These are phyloP conservation scores for Aristolochia californica DNA, from an alignment of 164 flowering plant species.

Conservation along the genomic window DNA sequence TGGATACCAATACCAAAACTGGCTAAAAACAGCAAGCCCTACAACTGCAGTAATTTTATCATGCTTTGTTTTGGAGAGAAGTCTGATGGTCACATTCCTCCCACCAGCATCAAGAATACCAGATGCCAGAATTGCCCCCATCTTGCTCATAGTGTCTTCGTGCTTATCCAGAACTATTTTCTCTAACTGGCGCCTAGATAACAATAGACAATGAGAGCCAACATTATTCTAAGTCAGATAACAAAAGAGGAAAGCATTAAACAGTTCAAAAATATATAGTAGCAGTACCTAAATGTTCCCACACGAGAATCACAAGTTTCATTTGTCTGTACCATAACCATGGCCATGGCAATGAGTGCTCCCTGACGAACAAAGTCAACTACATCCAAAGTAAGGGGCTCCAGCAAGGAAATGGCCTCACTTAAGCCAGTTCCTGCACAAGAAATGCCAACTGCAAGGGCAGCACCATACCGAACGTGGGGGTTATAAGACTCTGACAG, in stretches of 20 bases:
- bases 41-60: conserved; percentile 90
- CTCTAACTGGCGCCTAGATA: conserved; percentile 77
- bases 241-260: too few species aligned
- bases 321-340: conserved; percentile 95
- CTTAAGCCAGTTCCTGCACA: conserved; percentile 99
- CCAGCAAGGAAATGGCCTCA: conserved; percentile 94
- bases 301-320: conserved; percentile 98
- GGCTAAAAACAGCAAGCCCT: conserved; percentile 96
- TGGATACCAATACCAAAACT: conserved; percentile 99
- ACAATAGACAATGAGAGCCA: neutral
- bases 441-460: conserved; percentile 95
- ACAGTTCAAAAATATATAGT: neutral
- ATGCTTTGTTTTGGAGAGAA: conserved; percentile 90
- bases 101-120: conserved; percentile 99
- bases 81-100: conserved; percentile 85
- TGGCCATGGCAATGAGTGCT: conserved; percentile 98
- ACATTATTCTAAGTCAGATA: too few species aligned
- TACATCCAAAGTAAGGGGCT: conserved; percentile 95
- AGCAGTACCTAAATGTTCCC: conserved; percentile 73
- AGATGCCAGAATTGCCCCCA: conserved; percentile 98
- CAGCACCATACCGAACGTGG: conserved; percentile 98
- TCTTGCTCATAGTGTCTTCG: conserved; percentile 99
- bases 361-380: conserved; percentile 99
- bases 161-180: conserved; percentile 97
- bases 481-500: conserved; percentile 98